Conservation (phyloP, 1,284 basidiomycete genomes). For the Sporisorium iseilematis-ciliati region DNA sequence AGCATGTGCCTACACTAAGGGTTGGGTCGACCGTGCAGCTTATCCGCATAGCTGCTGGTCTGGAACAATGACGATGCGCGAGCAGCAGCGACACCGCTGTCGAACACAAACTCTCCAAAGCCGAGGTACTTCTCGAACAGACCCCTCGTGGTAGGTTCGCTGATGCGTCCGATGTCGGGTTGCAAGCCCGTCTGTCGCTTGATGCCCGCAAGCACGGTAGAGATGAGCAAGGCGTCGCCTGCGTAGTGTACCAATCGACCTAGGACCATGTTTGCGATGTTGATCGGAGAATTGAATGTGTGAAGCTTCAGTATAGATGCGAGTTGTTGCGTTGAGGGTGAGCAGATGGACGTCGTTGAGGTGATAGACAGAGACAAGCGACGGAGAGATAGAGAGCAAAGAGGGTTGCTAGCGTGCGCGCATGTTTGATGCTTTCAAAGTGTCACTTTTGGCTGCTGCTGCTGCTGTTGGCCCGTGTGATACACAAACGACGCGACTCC, state of each 20-base stretch:
- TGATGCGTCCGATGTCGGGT: conserved; percentile 56
- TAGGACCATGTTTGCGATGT: conserved; percentile 50
- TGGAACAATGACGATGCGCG: conserved; percentile 55
- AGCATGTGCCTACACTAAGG: neutral
- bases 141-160: conserved; percentile 78
- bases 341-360: too few relatives aligned
- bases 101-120: conserved; percentile 89
- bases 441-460: neutral
- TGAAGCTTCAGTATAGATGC: neutral
- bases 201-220: conserved; percentile 90
- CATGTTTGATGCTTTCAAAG: neutral
- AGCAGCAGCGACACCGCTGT: conserved; percentile 61
- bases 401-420: neutral
- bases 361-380: neutral
- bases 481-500: neutral
- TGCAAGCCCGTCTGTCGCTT: conserved; percentile 76
- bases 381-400: neutral
- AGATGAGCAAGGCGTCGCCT: conserved; percentile 85
- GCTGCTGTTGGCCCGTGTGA: conserved; percentile 6
- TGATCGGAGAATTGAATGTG: neutral
- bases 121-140: conserved; percentile 85
- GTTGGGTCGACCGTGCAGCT: conserved; percentile 13
- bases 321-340: too few relatives aligned
- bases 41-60: conserved; percentile 36
- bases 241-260: conserved; percentile 87